These are phyloP conservation scores for Monosporozyma aerobia DNA, from an alignment of 805 yeast genomes.

Conservation along the genomic window DNA sequence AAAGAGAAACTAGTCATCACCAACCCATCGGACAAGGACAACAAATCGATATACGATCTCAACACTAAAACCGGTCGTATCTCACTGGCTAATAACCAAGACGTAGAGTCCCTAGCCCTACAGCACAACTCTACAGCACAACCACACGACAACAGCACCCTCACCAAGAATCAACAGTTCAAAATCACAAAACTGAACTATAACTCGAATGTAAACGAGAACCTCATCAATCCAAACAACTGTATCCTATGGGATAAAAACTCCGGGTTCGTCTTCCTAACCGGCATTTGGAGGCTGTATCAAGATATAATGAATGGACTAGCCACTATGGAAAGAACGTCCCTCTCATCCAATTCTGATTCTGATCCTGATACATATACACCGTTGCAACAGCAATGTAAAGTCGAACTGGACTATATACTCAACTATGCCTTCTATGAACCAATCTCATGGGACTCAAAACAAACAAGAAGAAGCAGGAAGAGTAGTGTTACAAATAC, in stretches of 20 bases:
- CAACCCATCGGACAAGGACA: neutral
- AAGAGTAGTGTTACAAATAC: slow-evolving; percentile 3
- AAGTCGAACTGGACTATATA: slow-evolving; percentile 14
- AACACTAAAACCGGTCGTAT: slow-evolving; percentile 2
- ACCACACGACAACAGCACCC: slow-evolving; percentile 1
- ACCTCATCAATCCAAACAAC: slow-evolving; percentile 36
- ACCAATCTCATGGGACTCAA: slow-evolving; percentile 2
- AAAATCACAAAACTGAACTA: slow-evolving; percentile 22
- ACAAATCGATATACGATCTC: slow-evolving; percentile 1
- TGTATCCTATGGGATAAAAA: slow-evolving; percentile 81
- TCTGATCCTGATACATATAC: neutral
- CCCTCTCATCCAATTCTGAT: neutral
- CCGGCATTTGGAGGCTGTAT: slow-evolving; percentile 71
- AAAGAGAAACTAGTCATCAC: neutral
- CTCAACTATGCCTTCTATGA: slow-evolving; percentile 17
- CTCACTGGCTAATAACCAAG: slow-evolving; percentile 2
- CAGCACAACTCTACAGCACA: neutral
- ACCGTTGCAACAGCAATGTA: slow-evolving; percentile 8
- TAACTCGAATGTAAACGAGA: slow-evolving; percentile 8
- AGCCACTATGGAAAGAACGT: slow-evolving; percentile 6
- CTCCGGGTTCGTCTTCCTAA: slow-evolving; percentile 78
- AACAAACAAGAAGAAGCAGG: slow-evolving; percentile 3
- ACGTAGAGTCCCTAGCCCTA: slow-evolving; percentile 4
- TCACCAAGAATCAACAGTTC: slow-evolving; percentile 28
- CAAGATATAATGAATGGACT: slow-evolving; percentile 29